Percentiles rank a stretch among this genome's conserved stretches.
phyloP scores from a whole-genome alignment of 768 basidiomycete genomes.

The Lanmaoa pseudosensibilis region DNA sequence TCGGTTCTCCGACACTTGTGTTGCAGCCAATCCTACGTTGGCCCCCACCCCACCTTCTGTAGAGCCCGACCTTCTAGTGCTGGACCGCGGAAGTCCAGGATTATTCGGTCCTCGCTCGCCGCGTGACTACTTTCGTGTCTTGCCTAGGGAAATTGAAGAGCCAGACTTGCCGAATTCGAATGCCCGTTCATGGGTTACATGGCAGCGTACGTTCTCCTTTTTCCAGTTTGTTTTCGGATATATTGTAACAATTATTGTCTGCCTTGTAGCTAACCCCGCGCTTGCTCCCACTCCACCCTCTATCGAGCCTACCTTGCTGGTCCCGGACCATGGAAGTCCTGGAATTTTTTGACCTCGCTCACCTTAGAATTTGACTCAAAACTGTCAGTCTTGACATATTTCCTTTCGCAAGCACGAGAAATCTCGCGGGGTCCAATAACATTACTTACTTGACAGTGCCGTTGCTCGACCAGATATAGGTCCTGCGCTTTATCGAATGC shows the following conservation, averaged over 20 bases:
- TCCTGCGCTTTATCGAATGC: background rate
- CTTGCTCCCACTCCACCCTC: background rate
- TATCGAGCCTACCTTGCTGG: background rate
- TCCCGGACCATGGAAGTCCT: background rate
- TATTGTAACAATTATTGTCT: background rate
- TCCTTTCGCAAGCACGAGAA: background rate
- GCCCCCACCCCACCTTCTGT: slow-evolving; percentile 57
- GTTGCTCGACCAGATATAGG: background rate
- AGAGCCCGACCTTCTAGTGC: slow-evolving; percentile 55
- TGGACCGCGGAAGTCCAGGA: slow-evolving; percentile 54
- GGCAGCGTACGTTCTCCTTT: background rate
- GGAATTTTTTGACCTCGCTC: background rate
- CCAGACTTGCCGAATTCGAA: background rate
- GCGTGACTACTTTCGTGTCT: slow-evolving; percentile 22
- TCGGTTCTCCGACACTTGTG: background rate
- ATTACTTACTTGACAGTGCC: background rate
- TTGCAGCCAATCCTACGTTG: slow-evolving; percentile 52
- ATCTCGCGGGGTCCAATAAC: background rate
- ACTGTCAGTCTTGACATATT: background rate
- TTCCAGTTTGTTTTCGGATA: background rate
- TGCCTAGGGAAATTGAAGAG: no score
- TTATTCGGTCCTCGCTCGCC: slow-evolving; percentile 74
- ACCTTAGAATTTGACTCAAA: background rate
- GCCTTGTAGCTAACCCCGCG: background rate
- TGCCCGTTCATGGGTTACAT: background rate